These are phyloP conservation scores for Colletotrichum sp. DNA, from an alignment of 2,329 filamentous ascomycete genomes.

Conservation along the genomic window DNA sequence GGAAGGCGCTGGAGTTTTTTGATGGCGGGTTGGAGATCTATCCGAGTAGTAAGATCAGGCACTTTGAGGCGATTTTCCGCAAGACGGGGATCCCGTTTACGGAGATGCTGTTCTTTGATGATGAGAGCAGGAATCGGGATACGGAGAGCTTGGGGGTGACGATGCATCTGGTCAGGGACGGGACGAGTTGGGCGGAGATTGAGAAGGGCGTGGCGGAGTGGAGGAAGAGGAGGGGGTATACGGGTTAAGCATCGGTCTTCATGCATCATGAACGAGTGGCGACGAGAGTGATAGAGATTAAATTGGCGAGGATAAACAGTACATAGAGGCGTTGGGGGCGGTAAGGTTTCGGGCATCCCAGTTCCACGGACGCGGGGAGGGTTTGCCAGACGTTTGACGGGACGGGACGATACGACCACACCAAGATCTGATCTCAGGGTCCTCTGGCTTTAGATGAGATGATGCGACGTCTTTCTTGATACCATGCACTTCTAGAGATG, in stretches of 20 bases:
- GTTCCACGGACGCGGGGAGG: background rate
- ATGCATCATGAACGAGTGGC: too few relatives aligned
- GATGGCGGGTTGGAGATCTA: slow-evolving; percentile 70
- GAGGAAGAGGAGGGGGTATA: slow-evolving; percentile 70
- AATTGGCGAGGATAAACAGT: background rate
- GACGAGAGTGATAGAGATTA: background rate
- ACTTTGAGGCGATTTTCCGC: slow-evolving; percentile 78
- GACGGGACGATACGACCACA: background rate
- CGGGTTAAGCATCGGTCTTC: too few relatives aligned
- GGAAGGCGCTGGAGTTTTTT: slow-evolving; percentile 63
- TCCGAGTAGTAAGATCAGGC: slow-evolving; percentile 82
- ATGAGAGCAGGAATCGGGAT: slow-evolving; percentile 85
- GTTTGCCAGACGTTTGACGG: background rate
- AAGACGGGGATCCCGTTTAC: slow-evolving; percentile 74
- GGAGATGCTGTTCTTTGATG: slow-evolving; percentile 96
- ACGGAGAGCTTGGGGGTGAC: slow-evolving; percentile 81
- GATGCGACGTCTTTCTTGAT: background rate
- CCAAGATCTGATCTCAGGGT: background rate
- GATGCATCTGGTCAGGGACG: slow-evolving; percentile 83
- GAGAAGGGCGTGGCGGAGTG: slow-evolving; percentile 82
- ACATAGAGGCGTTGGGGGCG: background rate
- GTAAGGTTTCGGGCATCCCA: background rate
- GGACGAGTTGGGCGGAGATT: slow-evolving; percentile 77
- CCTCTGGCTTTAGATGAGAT: background rate
- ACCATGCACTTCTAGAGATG: background rate